Evolutionary conservation across 352 stramenopile genomes (phyloP).

Genomic region (Globisporangium lucens): DNA sequence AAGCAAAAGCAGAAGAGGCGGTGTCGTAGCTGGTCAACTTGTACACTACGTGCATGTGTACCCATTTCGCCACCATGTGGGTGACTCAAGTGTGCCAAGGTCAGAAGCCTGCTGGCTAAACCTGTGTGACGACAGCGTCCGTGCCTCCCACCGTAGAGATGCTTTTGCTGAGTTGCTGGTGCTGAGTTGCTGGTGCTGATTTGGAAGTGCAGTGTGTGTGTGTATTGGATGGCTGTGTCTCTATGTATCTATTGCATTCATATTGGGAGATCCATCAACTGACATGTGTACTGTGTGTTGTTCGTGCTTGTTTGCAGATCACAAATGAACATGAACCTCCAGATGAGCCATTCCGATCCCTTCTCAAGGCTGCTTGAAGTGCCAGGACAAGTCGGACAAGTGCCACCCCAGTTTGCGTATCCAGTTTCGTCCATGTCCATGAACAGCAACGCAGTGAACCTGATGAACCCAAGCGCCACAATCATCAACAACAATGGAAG

Average conservation of each 20-base stretch:
- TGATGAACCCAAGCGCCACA: slow-evolving; percentile 10
- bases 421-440: slow-evolving; percentile 5
- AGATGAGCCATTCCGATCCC: slow-evolving; percentile 13
- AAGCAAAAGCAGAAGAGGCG: slow-evolving; percentile 8
- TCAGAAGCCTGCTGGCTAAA: background rate
- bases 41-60: background rate
- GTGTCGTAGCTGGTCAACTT: background rate
- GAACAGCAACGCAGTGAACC: slow-evolving; percentile 9
- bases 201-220: slow-evolving; percentile 6
- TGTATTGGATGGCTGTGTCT: background rate
- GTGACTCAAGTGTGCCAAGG: background rate
- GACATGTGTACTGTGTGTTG: slow-evolving; percentile 4
- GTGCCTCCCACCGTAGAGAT: background rate
- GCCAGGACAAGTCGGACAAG: background rate
- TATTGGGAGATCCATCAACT: background rate
- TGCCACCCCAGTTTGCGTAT: slow-evolving; percentile 4
- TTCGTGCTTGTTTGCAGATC: slow-evolving; percentile 1
- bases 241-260: background rate
- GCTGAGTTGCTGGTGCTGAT: slow-evolving; percentile 1
- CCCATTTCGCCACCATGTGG: background rate
- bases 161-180: slow-evolving; percentile 5
- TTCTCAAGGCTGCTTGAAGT: slow-evolving; percentile 12
- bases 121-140: background rate
- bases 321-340: slow-evolving; percentile 17
- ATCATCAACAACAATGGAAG: background rate